Evolutionary conservation across 345 rosid genomes (phyloP), one percentile per base, ranked within the genome.

Genomic region (Bruguiera parviflora): DNA sequence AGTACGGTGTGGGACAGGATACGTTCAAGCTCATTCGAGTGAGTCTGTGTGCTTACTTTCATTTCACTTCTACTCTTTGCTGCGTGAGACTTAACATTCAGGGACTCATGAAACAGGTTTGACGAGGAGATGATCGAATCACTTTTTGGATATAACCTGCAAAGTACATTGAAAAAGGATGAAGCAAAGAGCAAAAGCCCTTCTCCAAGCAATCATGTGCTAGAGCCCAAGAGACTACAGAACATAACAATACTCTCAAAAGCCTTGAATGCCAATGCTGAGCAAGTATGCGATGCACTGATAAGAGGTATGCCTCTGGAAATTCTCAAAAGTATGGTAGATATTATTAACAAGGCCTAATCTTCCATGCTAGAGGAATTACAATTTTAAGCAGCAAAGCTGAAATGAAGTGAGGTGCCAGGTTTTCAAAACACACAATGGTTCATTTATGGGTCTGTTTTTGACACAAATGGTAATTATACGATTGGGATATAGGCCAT

Each of bases 61-160:
- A 60, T 28, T 58, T 11, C 29, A 28, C 11, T 67, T 67, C 72
- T 51, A 33, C 9, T 9, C n/a, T 39, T 49, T 66, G 62, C 63
- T 60, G 52, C 43, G 5, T 20, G 35, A n/a, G 56, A 32, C 56
- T 63, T 8, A 61, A 21, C 16, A 8, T 32, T 53, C 18, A 35
- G 15, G 5, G 63, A 27, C 61, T 59, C 22, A 28, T 49, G 15
- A 27, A 53, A 75, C 83, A 95, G 99, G 81, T 86, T 95, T 39
- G 98, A 95, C 29, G 99, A 95, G 82, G 96, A 95, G 83, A 95
- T 95, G 99, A 95, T 95, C 0, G 98, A 90, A 69, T 95, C 99
- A 2, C 91, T 95, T 7, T 95, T 95, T 58, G 92, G 99, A 58
- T 95, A 92, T 79, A 90, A 90, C 29, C 67, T 86, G 29, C 88